A percentile compares a stretch with the other conserved stretches of the same genome.
Conservation (phyloP, 2,329 filamentous ascomycete genomes). For the Arthrobotrys pseudoclavata region DNA sequence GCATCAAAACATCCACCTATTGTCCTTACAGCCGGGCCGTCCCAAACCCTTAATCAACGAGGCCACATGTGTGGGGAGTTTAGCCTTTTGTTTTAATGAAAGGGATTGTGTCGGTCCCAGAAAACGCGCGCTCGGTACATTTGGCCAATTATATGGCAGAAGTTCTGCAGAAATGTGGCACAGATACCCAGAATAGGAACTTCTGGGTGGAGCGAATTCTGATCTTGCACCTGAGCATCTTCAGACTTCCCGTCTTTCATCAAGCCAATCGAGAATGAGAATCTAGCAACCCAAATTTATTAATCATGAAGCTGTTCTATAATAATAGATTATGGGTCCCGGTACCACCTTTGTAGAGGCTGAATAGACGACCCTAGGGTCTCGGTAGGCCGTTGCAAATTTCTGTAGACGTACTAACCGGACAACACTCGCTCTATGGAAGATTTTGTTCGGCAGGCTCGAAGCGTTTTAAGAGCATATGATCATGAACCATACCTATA, state of each 20-base stretch:
- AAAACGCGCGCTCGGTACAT: background rate
- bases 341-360: too few relatives aligned
- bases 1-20: background rate
- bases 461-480: too few relatives aligned
- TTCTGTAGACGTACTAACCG: too few relatives aligned
- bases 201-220: too few relatives aligned
- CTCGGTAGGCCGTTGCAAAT: too few relatives aligned
- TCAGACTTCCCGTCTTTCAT: background rate
- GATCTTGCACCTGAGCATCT: background rate
- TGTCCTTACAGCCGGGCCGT: background rate
- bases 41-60: background rate
- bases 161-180: constrained; percentile 6
- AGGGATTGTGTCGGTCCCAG: background rate
- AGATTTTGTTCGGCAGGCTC: too few relatives aligned
- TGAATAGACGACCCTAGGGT: too few relatives aligned
- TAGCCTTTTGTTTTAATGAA: constrained; percentile 1
- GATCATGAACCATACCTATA: too few relatives aligned
- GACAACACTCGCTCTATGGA: too few relatives aligned
- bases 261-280: background rate
- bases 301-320: background rate
- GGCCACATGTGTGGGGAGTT: background rate
- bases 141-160: background rate
- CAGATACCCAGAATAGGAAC: constrained; percentile 13
- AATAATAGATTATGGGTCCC: too few relatives aligned
- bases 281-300: background rate